phyloP scores from a whole-genome alignment of 139 green algal species.

The Tetradesmus obliquus region DNA sequence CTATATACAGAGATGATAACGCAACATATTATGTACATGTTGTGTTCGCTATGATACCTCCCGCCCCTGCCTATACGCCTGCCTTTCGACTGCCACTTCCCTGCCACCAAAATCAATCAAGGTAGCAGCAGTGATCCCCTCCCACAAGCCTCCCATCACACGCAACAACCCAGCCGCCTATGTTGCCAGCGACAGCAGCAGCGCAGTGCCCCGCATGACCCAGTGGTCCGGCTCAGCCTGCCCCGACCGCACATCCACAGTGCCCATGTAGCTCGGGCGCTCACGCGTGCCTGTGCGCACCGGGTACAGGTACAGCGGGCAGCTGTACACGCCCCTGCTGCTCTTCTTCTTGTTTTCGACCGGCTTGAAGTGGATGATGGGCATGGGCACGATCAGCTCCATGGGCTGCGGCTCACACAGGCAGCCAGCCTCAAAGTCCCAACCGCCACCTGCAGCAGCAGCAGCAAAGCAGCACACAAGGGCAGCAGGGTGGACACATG shows the following conservation, averaged over 20 bases:
- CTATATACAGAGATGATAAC: not conserved
- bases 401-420: conserved; percentile 89
- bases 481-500: not conserved
- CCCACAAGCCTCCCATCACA: not conserved
- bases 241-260: conserved; percentile 82
- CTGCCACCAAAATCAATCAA: not conserved
- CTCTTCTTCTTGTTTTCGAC: conserved; percentile 83
- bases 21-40: not conserved
- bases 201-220: conserved; percentile 83
- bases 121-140: not conserved
- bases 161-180: conserved; percentile 23
- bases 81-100: not conserved
- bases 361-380: conserved; percentile 89
- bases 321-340: conserved; percentile 66
- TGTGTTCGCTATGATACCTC: not conserved
- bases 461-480: not conserved
- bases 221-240: conserved; percentile 81
- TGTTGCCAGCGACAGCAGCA: conserved; percentile 76
- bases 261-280: conserved; percentile 86
- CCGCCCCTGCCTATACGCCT: not conserved
- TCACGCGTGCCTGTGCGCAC: conserved; percentile 83
- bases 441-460: conserved; percentile 71
- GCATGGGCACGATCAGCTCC: conserved; percentile 92
- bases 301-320: conserved; percentile 89
- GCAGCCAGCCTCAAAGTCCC: conserved; percentile 85